These are phyloP conservation scores for Aspergillus campestris DNA, from an alignment of 495 filamentous ascomycete genomes.

Conservation along the genomic window DNA sequence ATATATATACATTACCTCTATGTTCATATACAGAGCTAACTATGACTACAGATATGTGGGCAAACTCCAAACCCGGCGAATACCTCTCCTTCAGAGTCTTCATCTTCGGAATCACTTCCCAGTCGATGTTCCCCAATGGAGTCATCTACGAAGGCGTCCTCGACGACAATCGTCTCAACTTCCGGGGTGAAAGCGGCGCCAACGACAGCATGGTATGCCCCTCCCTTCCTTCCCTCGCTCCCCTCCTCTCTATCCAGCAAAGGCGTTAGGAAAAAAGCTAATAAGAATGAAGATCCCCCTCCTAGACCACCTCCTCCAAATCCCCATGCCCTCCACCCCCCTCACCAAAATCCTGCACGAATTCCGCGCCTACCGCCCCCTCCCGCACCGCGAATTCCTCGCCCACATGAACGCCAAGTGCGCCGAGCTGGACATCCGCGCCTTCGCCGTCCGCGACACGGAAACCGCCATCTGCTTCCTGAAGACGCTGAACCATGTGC, in stretches of 20 bases:
- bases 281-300: constrained; percentile 88
- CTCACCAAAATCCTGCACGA: constrained; percentile 78
- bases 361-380: constrained; percentile 76
- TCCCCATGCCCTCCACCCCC: constrained; percentile 74
- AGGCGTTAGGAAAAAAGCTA: too few species aligned
- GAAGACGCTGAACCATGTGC: constrained; percentile 67
- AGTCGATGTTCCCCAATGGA: constrained; percentile 85
- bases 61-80: constrained; percentile 62
- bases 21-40: constrained; percentile 9
- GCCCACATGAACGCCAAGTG: constrained; percentile 55
- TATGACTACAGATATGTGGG: constrained; percentile 63
- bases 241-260: too few species aligned
- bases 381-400: constrained; percentile 78
- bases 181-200: constrained; percentile 82
- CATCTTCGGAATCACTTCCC: constrained; percentile 84
- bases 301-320: constrained; percentile 70
- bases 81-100: constrained; percentile 86
- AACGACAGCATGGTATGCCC: constrained; percentile 71
- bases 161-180: constrained; percentile 57
- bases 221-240: background rate
- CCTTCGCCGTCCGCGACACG: constrained; percentile 50
- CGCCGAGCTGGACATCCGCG: constrained; percentile 46
- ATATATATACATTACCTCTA: background rate
- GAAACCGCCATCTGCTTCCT: constrained; percentile 57
- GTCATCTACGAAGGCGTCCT: constrained; percentile 80